phyloP scores from a whole-genome alignment of 257 asterid species.

The Solanum clarkiae region DNA sequence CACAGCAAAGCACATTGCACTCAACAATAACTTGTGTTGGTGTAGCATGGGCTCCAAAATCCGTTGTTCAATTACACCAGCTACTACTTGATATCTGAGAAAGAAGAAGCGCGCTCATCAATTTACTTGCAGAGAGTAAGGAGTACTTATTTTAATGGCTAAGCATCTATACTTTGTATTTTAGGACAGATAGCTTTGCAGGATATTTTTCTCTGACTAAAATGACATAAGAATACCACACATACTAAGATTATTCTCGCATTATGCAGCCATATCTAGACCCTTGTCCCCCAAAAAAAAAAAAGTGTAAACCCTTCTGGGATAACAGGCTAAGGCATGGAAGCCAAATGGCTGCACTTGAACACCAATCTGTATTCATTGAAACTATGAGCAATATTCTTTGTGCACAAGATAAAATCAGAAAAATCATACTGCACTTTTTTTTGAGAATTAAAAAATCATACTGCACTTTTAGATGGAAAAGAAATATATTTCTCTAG shows the following conservation, averaged over 20 bases:
- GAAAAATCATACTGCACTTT: background rate
- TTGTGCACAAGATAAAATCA: background rate
- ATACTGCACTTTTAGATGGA: background rate
- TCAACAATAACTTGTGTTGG: constrained; percentile 61
- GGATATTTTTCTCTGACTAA: background rate
- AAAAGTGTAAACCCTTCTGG: background rate
- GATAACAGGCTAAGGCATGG: background rate
- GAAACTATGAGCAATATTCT: background rate
- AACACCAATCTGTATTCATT: background rate
- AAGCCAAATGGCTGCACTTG: background rate
- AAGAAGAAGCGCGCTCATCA: background rate
- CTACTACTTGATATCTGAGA: constrained; percentile 80
- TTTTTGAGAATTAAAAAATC: background rate
- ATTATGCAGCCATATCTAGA: background rate
- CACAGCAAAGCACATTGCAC: constrained; percentile 85
- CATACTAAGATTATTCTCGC: background rate
- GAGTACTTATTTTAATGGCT: background rate
- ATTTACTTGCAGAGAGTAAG: background rate
- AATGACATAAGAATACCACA: background rate
- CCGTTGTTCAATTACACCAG: constrained; percentile 84
- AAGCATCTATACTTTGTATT: background rate
- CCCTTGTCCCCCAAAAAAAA: background rate
- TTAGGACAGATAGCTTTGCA: background rate
- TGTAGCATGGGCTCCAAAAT: constrained; percentile 71
- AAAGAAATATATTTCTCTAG: background rate